phyloP scores from a whole-genome alignment of 1,139 yeast genomes.

The Taphrina communis region DNA sequence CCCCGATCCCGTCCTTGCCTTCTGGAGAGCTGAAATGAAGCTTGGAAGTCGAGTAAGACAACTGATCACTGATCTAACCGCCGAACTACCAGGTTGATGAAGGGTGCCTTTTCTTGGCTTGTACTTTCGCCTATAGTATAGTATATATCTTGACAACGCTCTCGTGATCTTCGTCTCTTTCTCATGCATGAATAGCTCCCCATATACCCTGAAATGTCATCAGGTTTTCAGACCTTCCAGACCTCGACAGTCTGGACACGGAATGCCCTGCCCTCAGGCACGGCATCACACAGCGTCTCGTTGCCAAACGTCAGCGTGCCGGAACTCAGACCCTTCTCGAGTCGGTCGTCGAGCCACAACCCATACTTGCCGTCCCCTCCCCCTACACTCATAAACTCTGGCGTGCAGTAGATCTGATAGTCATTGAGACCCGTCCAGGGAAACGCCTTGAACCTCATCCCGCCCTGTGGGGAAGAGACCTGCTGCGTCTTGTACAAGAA shows the following conservation, averaged over 20 bases:
- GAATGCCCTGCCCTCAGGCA: slow-evolving; percentile 63
- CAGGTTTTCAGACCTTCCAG: slow-evolving; percentile 64
- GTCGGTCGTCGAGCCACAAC: slow-evolving; percentile 78
- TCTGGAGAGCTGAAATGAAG: too few relatives aligned
- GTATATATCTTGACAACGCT: too few relatives aligned
- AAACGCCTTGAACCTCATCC: slow-evolving; percentile 70
- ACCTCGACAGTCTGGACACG: slow-evolving; percentile 78
- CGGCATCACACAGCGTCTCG: slow-evolving; percentile 65
- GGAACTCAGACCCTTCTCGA: slow-evolving; percentile 77
- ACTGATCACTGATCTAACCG: neutral
- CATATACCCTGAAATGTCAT: too few relatives aligned
- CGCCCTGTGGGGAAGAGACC: slow-evolving; percentile 50
- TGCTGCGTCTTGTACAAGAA: slow-evolving; percentile 49
- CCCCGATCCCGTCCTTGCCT: too few relatives aligned
- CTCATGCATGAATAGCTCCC: neutral
- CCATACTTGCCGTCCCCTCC: slow-evolving; percentile 95
- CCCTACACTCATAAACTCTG: slow-evolving; percentile 79
- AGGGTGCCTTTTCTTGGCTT: neutral
- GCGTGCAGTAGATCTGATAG: slow-evolving; percentile 81
- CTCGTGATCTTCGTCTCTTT: neutral
- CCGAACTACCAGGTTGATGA: neutral
- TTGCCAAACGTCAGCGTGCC: slow-evolving; percentile 88
- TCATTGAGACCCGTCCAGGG: slow-evolving; percentile 90
- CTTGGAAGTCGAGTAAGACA: too few relatives aligned
- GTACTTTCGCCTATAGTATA: too few relatives aligned